Evolutionary conservation across 495 filamentous ascomycete species (phyloP).

Genomic region (Xylaria flabelliformis): DNA sequence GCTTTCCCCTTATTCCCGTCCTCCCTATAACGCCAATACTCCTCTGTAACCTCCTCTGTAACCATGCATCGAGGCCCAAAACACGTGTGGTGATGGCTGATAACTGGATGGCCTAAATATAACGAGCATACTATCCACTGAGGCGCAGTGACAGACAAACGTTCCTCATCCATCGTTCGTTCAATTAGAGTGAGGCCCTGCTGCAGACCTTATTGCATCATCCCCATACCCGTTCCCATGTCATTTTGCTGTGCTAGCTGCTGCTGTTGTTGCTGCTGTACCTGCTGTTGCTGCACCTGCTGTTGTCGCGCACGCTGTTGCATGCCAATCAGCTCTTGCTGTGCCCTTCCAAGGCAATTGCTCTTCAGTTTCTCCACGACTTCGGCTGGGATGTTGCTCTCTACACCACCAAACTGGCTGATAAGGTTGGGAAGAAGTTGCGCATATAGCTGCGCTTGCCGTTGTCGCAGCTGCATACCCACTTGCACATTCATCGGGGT

Average conservation of each 20-base stretch:
- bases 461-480: slow-evolving; percentile 37
- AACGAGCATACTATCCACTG: neutral
- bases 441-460: slow-evolving; percentile 51
- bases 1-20: neutral
- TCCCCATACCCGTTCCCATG: slow-evolving; percentile 42
- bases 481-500: slow-evolving; percentile 26
- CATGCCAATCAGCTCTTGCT: slow-evolving; percentile 27
- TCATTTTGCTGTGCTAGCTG: slow-evolving; percentile 45
- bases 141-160: neutral
- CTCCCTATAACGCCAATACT: slow-evolving; percentile 11
- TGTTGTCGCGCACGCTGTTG: slow-evolving; percentile 51
- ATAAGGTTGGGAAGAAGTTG: slow-evolving; percentile 56
- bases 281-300: slow-evolving; percentile 43
- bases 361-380: slow-evolving; percentile 42
- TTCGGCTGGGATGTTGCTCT: slow-evolving; percentile 44
- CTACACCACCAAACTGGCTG: slow-evolving; percentile 43
- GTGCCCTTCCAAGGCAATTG: slow-evolving; percentile 34
- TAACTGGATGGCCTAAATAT: neutral
- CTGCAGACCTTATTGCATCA: slow-evolving; percentile 47
- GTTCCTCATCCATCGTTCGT: neutral
- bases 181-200: neutral
- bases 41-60: too few species aligned
- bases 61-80: neutral
- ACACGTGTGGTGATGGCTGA: neutral
- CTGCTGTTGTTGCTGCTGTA: slow-evolving; percentile 37